Percentiles rank a stretch among this genome's conserved stretches.
Conservation (phyloP, 164 flowering plant species). For the Aristolochia contorta region DNA sequence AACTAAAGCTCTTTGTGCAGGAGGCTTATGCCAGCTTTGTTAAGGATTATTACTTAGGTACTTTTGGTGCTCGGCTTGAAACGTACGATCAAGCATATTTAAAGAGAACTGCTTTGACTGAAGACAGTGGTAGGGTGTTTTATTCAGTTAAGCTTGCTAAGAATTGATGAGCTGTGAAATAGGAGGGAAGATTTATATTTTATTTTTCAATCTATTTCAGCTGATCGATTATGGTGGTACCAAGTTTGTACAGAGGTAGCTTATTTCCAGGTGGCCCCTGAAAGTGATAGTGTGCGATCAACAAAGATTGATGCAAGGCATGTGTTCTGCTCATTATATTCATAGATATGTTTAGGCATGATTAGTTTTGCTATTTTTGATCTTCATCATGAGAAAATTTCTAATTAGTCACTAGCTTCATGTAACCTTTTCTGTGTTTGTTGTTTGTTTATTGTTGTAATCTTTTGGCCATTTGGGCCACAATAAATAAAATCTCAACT, state of each 20-base stretch:
- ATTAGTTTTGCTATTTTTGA: too few species aligned
- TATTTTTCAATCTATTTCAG: constrained; percentile 5
- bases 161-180: background rate
- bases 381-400: too few species aligned
- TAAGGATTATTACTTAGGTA: constrained; percentile 47
- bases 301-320: constrained; percentile 64
- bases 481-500: too few species aligned
- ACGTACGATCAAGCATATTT: constrained; percentile 57
- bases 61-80: constrained; percentile 35
- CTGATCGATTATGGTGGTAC: constrained; percentile 90
- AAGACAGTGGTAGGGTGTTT: constrained; percentile 18
- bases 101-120: constrained; percentile 39
- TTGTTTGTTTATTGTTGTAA: too few species aligned
- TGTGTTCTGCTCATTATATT: constrained; percentile 9
- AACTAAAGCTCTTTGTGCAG: constrained; percentile 30
- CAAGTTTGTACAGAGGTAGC: constrained; percentile 99
- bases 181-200: background rate
- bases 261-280: constrained; percentile 90
- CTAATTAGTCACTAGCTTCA: too few species aligned
- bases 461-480: too few species aligned
- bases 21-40: constrained; percentile 76
- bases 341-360: too few species aligned
- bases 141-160: background rate
- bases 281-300: constrained; percentile 85
- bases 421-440: too few species aligned